A percentile compares a stretch with the other conserved stretches of the same genome.
Conservation (phyloP, 306 rosid species). For the Boehmeria nivea region DNA sequence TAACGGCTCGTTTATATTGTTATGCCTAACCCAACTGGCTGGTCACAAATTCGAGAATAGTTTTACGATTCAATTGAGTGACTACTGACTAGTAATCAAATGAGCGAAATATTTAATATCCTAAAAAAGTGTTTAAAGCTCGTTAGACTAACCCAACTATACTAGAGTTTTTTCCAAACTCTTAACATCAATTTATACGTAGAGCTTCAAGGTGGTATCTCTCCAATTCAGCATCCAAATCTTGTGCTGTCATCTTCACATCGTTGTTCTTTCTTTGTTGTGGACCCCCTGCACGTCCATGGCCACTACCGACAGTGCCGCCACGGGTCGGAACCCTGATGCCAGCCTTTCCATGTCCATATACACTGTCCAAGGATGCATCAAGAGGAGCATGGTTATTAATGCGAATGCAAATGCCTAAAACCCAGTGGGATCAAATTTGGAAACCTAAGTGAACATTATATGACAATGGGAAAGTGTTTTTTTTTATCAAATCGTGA, state of each 20-base stretch:
- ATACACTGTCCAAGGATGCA: conserved; percentile 18
- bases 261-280: conserved; percentile 9
- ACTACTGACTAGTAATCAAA: no score
- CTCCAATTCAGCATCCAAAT: conserved; percentile 41
- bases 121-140: no score
- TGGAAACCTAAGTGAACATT: no score
- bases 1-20: no score
- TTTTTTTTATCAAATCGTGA: no score
- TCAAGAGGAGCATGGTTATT: neutral
- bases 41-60: no score
- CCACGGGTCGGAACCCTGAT: neutral
- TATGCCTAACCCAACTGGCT: no score
- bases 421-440: no score
- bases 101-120: no score
- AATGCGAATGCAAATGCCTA: neutral
- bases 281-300: neutral
- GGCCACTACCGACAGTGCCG: neutral
- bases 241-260: conserved; percentile 23
- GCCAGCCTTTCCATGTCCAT: conserved; percentile 3
- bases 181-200: conserved; percentile 14
- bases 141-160: neutral
- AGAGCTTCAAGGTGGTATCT: conserved; percentile 35
- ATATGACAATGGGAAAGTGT: no score
- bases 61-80: no score
- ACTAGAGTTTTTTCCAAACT: neutral